These are phyloP conservation scores for Backusella luteola DNA, from an alignment of 192 early-diverging fungal genomes.

Conservation along the genomic window DNA sequence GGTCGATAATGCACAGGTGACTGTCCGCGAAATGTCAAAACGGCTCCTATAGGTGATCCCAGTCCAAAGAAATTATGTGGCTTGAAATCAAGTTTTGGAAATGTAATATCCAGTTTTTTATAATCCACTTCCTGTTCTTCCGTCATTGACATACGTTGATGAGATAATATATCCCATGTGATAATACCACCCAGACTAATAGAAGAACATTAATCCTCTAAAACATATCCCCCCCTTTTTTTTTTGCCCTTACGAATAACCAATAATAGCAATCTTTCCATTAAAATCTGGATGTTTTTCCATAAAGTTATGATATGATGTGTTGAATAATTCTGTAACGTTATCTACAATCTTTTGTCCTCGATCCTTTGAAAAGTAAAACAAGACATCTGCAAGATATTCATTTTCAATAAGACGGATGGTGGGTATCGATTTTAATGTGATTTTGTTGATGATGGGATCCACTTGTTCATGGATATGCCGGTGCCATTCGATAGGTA, in stretches of 20 bases:
- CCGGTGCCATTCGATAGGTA: conserved; percentile 41
- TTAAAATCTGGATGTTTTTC: conserved; percentile 57
- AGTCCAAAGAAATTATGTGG: conserved; percentile 48
- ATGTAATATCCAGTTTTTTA: conserved; percentile 24
- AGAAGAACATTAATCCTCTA: neutral
- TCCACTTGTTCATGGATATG: conserved; percentile 38
- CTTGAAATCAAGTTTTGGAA: conserved; percentile 45
- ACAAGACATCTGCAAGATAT: conserved; percentile 38
- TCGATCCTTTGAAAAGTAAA: conserved; percentile 37
- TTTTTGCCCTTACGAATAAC: conserved; percentile 49
- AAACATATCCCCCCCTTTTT: too few relatives aligned
- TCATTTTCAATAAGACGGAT: conserved; percentile 42
- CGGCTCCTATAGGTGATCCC: conserved; percentile 55
- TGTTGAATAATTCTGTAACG: conserved; percentile 33
- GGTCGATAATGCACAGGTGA: conserved; percentile 51
- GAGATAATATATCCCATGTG: conserved; percentile 64
- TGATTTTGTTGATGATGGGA: conserved; percentile 32
- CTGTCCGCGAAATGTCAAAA: conserved; percentile 63
- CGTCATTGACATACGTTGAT: conserved; percentile 26
- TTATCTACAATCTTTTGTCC: conserved; percentile 37
- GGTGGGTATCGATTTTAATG: conserved; percentile 40
- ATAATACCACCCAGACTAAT: conserved; percentile 61
- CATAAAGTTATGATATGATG: conserved; percentile 53
- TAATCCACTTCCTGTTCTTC: conserved; percentile 27
- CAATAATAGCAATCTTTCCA: conserved; percentile 59